Base-by-base conservation (phyloP, 1,139 yeast species). In the Pichia sp. region DNA sequence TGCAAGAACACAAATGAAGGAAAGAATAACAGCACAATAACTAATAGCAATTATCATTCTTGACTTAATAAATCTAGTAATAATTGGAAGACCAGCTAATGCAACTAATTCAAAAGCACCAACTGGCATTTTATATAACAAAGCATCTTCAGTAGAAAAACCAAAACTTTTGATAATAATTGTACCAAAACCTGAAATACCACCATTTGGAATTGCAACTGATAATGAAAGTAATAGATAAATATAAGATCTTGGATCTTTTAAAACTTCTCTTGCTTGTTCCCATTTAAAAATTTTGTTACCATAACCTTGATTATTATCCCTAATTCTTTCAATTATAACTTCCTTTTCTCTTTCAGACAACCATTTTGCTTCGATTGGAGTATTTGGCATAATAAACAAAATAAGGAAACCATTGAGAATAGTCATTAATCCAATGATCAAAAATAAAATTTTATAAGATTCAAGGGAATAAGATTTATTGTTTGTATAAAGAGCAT, bases 381-480 rank as follows among this genome's bases (percentile, higher is more conserved):
- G 73, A 25, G 56, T 55, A 53, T 68, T 69, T 20, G 73, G 73
- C 25, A 69, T 45, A 46, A 64, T 67, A 39, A 73, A 55, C 42
- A 60, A 60, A 37, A 74, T 61, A 12, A 65, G 47, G 12, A 71
- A 36, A 2, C 80, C 80, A 9, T 71, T 51, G 23, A 69, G 49
- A 16, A 73, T 62, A 0, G 80, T 68, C 41, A 72, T 64, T 12
- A 65, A 60, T 27, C 81, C 81, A 35, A 70, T 68, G 16, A 73
- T 59, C 29, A 73, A 58, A 59, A 71, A 75, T 25, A 73, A 54
- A 3, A 72, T 48, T 51, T 68, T 71, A 80, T 80, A 76, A 2
- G 74, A 64, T 8, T 59, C 64, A 16, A 75, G 55, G 30, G 68
- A 35, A 54, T 61, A 68, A 8, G 58, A 35, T 11, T 53, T 58